These are phyloP conservation scores for Venturiaceae sp. DNA, from an alignment of 2,329 filamentous ascomycete genomes.

Conservation along the genomic window DNA sequence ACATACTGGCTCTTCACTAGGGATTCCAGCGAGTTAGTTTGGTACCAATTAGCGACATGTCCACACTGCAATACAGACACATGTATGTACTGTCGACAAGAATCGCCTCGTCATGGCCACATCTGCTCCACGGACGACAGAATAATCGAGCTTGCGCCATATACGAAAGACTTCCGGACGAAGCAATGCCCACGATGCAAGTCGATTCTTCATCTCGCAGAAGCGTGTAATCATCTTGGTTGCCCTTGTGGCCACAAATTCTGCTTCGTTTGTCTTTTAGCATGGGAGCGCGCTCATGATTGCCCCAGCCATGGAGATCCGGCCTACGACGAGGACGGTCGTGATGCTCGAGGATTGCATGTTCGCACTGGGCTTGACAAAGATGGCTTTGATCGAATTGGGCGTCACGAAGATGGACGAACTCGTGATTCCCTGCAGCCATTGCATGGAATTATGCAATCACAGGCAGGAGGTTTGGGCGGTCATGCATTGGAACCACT, in stretches of 20 bases:
- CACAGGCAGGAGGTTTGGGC: no score
- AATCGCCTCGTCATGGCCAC: background rate
- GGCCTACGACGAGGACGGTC: background rate
- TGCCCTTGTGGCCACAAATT: conserved; percentile 11
- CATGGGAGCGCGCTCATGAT: conserved; percentile 4
- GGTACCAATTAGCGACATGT: background rate
- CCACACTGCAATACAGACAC: background rate
- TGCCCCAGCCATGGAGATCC: background rate
- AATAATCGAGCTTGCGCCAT: conserved; percentile 8
- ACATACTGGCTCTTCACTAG: background rate
- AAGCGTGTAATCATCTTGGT: conserved; percentile 13
- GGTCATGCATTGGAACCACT: no score
- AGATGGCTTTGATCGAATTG: background rate
- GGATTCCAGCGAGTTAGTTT: background rate
- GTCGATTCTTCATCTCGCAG: conserved; percentile 11
- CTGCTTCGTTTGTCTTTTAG: conserved; percentile 13
- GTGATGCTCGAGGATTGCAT: background rate
- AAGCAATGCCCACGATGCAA: conserved; percentile 12
- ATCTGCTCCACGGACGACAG: background rate
- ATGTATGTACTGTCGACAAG: background rate
- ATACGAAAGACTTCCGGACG: conserved; percentile 9
- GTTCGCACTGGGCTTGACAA: background rate
- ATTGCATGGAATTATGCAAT: no score
- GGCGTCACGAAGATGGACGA: no score
- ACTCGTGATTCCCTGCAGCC: no score